phyloP scores from a whole-genome alignment of 768 basidiomycete species.

The Mycena sanguinolenta region DNA sequence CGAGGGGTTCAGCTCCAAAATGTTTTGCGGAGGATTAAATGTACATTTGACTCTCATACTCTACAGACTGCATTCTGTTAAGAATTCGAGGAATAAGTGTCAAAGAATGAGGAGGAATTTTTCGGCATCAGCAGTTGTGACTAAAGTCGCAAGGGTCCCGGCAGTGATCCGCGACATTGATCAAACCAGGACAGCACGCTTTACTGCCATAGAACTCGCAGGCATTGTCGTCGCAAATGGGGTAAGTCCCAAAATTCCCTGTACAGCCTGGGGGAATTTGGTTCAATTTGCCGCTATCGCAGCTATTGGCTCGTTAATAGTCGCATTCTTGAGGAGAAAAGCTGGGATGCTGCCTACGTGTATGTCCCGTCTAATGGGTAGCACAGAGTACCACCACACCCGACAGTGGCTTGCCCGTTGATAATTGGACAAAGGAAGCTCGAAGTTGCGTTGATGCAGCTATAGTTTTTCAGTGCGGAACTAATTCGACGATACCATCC shows the following conservation, averaged over 20 bases:
- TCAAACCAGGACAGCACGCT: conserved; percentile 7
- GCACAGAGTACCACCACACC: conserved; percentile 13
- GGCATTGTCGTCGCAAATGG: conserved; percentile 15
- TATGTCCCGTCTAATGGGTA: conserved; percentile 5
- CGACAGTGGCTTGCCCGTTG: conserved; percentile 7
- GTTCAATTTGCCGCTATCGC: conserved; percentile 14
- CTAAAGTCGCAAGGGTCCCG: conserved; percentile 14
- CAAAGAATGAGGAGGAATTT: no score
- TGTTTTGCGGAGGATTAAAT: no score
- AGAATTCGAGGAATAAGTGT: no score
- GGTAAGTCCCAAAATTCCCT: conserved; percentile 2
- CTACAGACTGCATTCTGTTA: no score
- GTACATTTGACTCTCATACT: no score
- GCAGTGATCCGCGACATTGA: conserved; percentile 5
- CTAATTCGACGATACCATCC: conserved; percentile 3
- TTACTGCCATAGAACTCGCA: conserved; percentile 11
- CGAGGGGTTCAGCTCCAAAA: no score
- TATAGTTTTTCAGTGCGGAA: conserved; percentile 9
- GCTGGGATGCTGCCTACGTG: conserved; percentile 16
- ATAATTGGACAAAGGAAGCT: conserved; percentile 13
- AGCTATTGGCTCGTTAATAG: conserved; percentile 11
- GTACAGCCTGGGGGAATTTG: not conserved
- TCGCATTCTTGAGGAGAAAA: not conserved
- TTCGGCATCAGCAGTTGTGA: conserved; percentile 11
- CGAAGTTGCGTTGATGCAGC: conserved; percentile 20